Conservation (phyloP, 306 rosid species). For the Gillenia trifoliata region DNA sequence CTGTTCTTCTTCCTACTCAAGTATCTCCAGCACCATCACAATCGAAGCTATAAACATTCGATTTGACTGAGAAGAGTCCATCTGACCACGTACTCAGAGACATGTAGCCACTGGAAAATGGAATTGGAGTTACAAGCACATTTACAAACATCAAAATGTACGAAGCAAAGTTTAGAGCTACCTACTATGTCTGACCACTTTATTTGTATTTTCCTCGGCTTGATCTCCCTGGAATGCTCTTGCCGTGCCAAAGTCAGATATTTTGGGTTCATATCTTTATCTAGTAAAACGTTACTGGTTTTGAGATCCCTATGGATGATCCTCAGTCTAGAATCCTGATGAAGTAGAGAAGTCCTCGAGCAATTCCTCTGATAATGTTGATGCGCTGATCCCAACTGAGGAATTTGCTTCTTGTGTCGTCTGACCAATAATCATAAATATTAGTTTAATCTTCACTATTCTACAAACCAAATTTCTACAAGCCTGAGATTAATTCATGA, state of each 20-base stretch:
- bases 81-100: constrained; percentile 43
- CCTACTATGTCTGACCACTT: constrained; percentile 49
- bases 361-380: constrained; percentile 25
- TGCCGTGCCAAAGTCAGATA: constrained; percentile 45
- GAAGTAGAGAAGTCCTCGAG: constrained; percentile 39
- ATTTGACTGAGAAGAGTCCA: constrained; percentile 37
- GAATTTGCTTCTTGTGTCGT: not conserved
- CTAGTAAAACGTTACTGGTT: constrained; percentile 38
- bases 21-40: constrained; percentile 29
- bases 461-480: not conserved
- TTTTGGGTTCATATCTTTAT: constrained; percentile 32
- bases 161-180: not conserved
- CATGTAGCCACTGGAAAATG: constrained; percentile 30
- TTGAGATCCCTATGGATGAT: constrained; percentile 40
- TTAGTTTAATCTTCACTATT: not conserved
- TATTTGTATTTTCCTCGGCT: constrained; percentile 23
- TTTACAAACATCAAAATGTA: not conserved
- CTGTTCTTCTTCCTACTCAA: constrained; percentile 27
- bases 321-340: constrained; percentile 42
- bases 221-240: constrained; percentile 32
- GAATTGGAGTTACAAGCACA: not conserved
- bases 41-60: constrained; percentile 45
- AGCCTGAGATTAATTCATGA: constrained; percentile 38
- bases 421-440: not conserved
- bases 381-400: constrained; percentile 23